Base-by-base conservation (phyloP, 768 basidiomycete species). In the Tubosaeta sp. region DNA sequence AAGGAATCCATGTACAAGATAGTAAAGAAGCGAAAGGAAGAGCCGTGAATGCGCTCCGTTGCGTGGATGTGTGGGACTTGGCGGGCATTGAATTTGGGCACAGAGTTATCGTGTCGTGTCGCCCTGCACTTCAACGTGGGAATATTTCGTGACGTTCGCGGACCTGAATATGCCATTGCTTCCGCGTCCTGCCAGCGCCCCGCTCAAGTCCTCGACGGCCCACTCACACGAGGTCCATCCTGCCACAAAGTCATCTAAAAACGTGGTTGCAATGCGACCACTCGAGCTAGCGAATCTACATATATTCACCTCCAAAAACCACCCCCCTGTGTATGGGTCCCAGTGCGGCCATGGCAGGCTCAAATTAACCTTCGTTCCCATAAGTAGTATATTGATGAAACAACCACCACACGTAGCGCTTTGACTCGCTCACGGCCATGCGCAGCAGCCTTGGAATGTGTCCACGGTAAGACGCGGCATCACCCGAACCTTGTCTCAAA, bases 1-100 rank as follows among this genome's bases (percentile, higher is more conserved):
- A 71, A 52, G 73, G 64, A 61, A 64, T 76, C 62, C 62, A 64
- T 64, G 69, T 78, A 35, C 45, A 12, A 75, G 76, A 80, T 77
- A 19, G 41, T 39, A 17, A 46, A 46, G 47, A 58, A 54, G 43
- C 32, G 26, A 54, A 32, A 34, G 5, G 29, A 46, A 27, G 48
- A 27, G 45, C 13, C 17, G 12, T 53, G 57, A 53, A 55, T 56
- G 57, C 51, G 32, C 51, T 55, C 52, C 57, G 63, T 66, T 60
- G 61, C 53, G 56, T 65, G 69, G 58, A 69, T 71, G 69, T 69
- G 68, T 69, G 68, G 69, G 68, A 69, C 43, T 29, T 17, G 27
- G 68, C 68, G 68, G 68, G 68, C 69, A 64, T 69, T 69, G 67
- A 69, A 69, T 55, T 71, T 71, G 67, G 46, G 68, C 68, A 69